phyloP scores from a whole-genome alignment of 257 asterid species.

The Fraxinus excelsior region DNA sequence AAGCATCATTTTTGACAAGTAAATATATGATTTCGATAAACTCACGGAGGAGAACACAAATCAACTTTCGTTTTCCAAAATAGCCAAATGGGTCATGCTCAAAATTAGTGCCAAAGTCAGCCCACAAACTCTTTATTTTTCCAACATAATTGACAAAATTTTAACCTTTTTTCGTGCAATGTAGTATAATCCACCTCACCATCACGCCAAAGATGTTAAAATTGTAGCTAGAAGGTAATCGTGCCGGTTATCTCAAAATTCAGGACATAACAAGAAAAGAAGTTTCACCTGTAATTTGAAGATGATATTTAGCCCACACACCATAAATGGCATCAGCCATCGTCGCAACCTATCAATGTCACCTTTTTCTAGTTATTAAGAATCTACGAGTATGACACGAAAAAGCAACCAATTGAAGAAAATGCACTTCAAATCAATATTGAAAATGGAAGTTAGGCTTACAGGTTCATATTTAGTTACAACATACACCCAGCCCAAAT shows the following conservation, averaged over 20 bases:
- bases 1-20: no score
- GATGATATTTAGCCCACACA: constrained; percentile 89
- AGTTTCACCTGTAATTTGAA: constrained; percentile 70
- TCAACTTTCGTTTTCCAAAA: no score
- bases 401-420: background rate
- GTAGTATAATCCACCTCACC: no score
- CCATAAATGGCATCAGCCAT: constrained; percentile 72
- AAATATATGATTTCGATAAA: no score
- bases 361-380: background rate
- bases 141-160: no score
- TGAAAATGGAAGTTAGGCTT: constrained; percentile 34
- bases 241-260: background rate
- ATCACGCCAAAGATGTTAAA: no score
- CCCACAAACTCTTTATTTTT: no score
- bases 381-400: background rate
- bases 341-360: constrained; percentile 60
- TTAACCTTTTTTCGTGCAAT: no score
- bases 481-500: constrained; percentile 88
- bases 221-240: background rate
- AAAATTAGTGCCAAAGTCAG: no score
- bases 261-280: background rate
- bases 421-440: background rate
- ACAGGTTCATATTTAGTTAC: constrained; percentile 87
- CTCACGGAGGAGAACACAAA: no score
- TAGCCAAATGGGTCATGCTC: no score